Evolutionary conservation across 495 filamentous ascomycete species (phyloP), one percentile per base, ranked within the genome.

Genomic region (Monascus purpureus): DNA sequence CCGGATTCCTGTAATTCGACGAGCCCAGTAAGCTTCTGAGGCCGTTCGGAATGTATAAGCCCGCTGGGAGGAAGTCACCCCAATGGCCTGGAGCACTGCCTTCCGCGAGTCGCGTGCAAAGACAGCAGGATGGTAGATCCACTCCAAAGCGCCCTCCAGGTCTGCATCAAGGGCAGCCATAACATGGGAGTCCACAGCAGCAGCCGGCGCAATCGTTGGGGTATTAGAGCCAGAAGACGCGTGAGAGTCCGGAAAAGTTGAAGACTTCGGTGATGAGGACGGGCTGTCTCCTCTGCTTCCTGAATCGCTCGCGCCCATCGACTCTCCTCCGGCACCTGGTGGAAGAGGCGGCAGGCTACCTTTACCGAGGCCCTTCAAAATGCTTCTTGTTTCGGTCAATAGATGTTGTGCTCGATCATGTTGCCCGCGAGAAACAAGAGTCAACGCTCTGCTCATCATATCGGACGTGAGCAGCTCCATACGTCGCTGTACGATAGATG

Each of bases 391-490:
- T 53, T 99, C 90, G 42, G 73, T 81, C 13, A 99, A 61, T 2
- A 96, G 70, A 23, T 92, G 90, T 43, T 90, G 77, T 1, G 88
- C 90, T 18, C 86, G 82, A 38, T 99, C 90, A 46, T 93, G 81
- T 49, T 95, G 86, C 13, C 84, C 82, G 15, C 86, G 72, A 28
- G 84, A 84, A 13, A 95, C 85, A 4, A 99, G 72, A 0, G 85
- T 93, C 30, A 99, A 61, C 3, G 92, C 84, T 25, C 90, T 69
- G 7, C 84, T 94, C 34, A 99, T 65, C 90, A 99, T 99, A 53
- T 99, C 90, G 2, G 92, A 96, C 1, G 92, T 95, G 17, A 99
- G 70, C 2, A 99, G 64, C 56, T 99, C 90, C 90, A 99, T 99
- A 26, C 90, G 77, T 23, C 90, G 75, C 55, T 99, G 90, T 6